A percentile compares a stretch with the other conserved stretches of the same genome.
Evolutionary conservation across 2,329 filamentous ascomycete species (phyloP).

Genomic region (Periconia sp.): DNA sequence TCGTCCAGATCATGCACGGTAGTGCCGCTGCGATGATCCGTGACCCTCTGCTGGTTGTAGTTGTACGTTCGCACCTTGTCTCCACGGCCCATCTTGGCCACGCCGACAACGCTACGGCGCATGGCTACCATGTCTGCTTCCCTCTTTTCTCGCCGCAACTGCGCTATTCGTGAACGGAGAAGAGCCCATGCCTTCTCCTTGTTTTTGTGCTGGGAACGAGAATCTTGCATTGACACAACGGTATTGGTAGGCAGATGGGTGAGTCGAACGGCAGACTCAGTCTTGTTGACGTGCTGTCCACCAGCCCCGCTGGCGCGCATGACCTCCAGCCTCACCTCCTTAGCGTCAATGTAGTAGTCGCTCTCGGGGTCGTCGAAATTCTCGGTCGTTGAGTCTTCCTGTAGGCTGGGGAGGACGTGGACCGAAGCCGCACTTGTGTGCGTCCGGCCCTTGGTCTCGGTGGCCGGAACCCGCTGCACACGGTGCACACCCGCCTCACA

Average conservation of each 20-base stretch:
- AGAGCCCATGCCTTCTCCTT: slow-evolving; percentile 86
- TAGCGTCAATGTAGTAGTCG: slow-evolving; percentile 87
- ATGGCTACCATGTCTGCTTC: slow-evolving; percentile 80
- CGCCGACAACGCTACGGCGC: slow-evolving; percentile 78
- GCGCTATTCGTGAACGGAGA: slow-evolving; percentile 80
- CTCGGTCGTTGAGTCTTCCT: slow-evolving; percentile 57
- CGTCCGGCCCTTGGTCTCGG: slow-evolving; percentile 87
- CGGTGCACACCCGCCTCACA: slow-evolving; percentile 94
- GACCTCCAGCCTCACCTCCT: slow-evolving; percentile 82
- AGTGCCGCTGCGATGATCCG: slow-evolving; percentile 82
- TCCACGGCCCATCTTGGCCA: slow-evolving; percentile 80
- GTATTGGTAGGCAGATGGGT: slow-evolving; percentile 89
- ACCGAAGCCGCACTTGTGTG: slow-evolving; percentile 94
- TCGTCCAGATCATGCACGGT: slow-evolving; percentile 81
- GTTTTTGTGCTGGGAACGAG: slow-evolving; percentile 87
- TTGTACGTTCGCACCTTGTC: slow-evolving; percentile 97
- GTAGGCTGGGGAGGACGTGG: slow-evolving; percentile 87
- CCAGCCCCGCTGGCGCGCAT: slow-evolving; percentile 93
- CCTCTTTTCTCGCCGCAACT: slow-evolving; percentile 77
- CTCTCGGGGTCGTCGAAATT: slow-evolving; percentile 84
- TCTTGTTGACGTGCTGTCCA: slow-evolving; percentile 98
- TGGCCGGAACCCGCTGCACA: slow-evolving; percentile 90
- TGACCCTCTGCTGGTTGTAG: slow-evolving; percentile 77
- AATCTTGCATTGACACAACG: slow-evolving; percentile 90
- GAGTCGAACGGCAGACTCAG: slow-evolving; percentile 90